Evolutionary conservation across 2,329 filamentous ascomycete genomes (phyloP), one percentile per base, ranked within the genome.

Genomic region (Colletotrichum eremochloae): DNA sequence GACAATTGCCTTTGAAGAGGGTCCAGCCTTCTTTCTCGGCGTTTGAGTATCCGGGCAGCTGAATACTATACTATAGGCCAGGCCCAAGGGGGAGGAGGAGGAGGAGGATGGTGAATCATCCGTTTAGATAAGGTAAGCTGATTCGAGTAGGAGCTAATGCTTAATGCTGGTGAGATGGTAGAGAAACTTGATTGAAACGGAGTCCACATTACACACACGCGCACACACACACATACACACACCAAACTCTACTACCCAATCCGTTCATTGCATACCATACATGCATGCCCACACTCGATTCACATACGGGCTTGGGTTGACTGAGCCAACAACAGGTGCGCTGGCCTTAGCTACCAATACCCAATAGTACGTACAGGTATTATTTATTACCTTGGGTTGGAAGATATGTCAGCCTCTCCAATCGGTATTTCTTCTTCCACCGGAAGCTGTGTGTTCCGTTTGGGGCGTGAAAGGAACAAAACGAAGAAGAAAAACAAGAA

Each of bases 381-480:
- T 24, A 24, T 24, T 24, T 24, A 24, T 24, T 24, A 24, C 24
- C 24, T 24, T 24, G 24, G 24, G 24, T 11, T 11, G n/a, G 18
- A 29, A 14, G 24, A 29, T 50, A 29, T 12, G 12, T 38, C 20
- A 14, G 12, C 20, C 18, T 57, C n/a, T 31, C 29, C 53, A 52
- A 29, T 3, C 50, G 42, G 33, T 55, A 8, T 55, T 46, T 56
- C 50, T 67, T 50, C 50, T 63, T 52, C 29, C n/a, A 33, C 20
- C 65, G 65, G 42, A 48, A 18, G 52, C 52, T 48, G 58, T 38
- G 38, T 24, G 31, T 53, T 68, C 44, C 40, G 68, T 52, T 57
- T 61, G 29, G 60, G 24, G 24, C 38, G 67, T 44, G 20, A 5
- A 36, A 8, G 33, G 33, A 36, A 24, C 24, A 24, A 24, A 24